Conservation (phyloP, 352 stramenopile genomes). For the Pythium rishiriense region DNA sequence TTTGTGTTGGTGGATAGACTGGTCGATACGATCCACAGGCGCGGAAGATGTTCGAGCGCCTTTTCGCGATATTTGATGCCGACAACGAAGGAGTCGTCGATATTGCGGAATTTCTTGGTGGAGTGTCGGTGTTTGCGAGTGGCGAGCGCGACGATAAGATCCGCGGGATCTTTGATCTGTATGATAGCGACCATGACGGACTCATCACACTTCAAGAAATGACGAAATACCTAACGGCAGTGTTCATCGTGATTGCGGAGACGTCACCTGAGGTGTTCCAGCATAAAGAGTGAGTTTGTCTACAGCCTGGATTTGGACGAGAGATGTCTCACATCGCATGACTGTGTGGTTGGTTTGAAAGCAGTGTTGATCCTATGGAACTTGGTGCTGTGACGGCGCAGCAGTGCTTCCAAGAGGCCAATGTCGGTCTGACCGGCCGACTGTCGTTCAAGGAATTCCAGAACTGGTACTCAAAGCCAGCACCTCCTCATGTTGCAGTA, state of each 20-base stretch:
- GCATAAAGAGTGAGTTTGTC: constrained; percentile 51
- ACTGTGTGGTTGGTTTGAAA: constrained; percentile 2
- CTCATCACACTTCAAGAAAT: constrained; percentile 86
- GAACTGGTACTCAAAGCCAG: constrained; percentile 76
- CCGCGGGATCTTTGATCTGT: constrained; percentile 82
- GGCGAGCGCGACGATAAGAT: constrained; percentile 87
- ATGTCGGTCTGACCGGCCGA: constrained; percentile 59
- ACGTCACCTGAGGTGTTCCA: constrained; percentile 71
- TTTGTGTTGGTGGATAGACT: constrained; percentile 30
- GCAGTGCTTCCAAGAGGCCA: constrained; percentile 77
- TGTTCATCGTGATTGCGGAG: constrained; percentile 81
- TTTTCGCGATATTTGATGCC: constrained; percentile 82
- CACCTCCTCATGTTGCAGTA: constrained; percentile 43
- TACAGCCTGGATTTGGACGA: not conserved
- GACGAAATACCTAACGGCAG: constrained; percentile 83
- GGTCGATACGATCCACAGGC: constrained; percentile 73
- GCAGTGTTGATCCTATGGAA: constrained; percentile 61
- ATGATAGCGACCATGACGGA: constrained; percentile 81
- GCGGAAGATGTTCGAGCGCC: constrained; percentile 66
- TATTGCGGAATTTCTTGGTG: constrained; percentile 78
- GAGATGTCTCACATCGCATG: not conserved
- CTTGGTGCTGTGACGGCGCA: constrained; percentile 65
- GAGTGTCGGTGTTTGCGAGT: constrained; percentile 78
- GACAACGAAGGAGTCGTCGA: constrained; percentile 68
- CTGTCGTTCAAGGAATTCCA: constrained; percentile 77